Evolutionary conservation across 192 early-diverging fungal genomes (phyloP).

Genomic region (Backusella luteola): DNA sequence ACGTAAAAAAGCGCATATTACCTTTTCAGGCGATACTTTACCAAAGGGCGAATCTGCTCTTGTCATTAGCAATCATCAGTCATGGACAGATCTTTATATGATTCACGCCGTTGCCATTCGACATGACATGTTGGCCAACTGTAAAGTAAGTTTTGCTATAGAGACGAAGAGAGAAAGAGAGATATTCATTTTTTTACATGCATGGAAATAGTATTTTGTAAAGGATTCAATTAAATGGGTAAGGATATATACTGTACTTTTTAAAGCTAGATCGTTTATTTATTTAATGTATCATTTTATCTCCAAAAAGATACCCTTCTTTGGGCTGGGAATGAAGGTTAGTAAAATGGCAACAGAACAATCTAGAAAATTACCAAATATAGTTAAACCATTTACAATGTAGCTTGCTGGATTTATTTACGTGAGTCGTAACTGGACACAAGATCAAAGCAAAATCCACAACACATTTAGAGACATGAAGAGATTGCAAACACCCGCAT

Average conservation of each 20-base stretch:
- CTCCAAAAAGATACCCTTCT: slow-evolving; percentile 51
- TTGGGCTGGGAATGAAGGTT: slow-evolving; percentile 63
- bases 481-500: slow-evolving; percentile 47
- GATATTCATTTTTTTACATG: background rate
- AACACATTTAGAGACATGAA: slow-evolving; percentile 52
- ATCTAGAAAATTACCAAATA: background rate
- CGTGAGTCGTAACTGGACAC: slow-evolving; percentile 54
- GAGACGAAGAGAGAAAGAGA: background rate
- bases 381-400: background rate
- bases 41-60: slow-evolving; percentile 48
- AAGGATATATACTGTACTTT: background rate
- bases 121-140: slow-evolving; percentile 49
- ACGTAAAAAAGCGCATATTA: slow-evolving; percentile 43
- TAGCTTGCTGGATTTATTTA: slow-evolving; percentile 56
- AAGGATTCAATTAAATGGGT: slow-evolving; percentile 63
- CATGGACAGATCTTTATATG: slow-evolving; percentile 59
- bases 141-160: slow-evolving; percentile 37
- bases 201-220: slow-evolving; percentile 50
- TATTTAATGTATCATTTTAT: background rate
- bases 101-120: slow-evolving; percentile 51
- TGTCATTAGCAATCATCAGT: slow-evolving; percentile 55
- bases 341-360: background rate
- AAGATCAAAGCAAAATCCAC: slow-evolving; percentile 49
- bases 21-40: slow-evolving; percentile 54
- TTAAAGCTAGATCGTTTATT: background rate